Evolutionary conservation across 495 filamentous ascomycete genomes (phyloP), one percentile per base, ranked within the genome.

Genomic region (Darksidea phi): DNA sequence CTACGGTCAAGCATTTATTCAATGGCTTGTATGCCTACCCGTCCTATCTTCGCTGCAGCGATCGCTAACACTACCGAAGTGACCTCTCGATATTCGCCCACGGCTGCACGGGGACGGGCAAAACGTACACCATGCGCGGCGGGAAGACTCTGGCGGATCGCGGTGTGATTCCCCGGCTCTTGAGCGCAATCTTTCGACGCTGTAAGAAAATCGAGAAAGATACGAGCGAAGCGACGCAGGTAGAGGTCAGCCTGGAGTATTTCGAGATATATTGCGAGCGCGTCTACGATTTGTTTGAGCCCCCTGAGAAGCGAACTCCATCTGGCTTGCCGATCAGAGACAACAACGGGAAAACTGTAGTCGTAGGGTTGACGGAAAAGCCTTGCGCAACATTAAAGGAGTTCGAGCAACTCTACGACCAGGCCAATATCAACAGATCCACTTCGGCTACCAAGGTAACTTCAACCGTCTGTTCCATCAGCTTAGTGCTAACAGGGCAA

Each of bases 121-220:
- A 98, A 75, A 98, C 94, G 50, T 90, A 97, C 76, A 98, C 94
- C 1, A 98, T 98, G 94, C 86, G 94, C 58, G 94, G 94, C 55
- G 92, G 93, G 52, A 88, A 96, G 74, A 85, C 86, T 67, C 78
- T 96, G 45, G 86, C 88, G 6, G 94, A 98, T 21, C 81, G 94
- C 69, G 94, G 94, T 51, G 86, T 95, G 6, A 98, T 98, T 58
- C 94, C 94, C 4, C 76, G 94, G 54, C 77, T 98, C 41, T 79
- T 98, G 7, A 95, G 90, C 66, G 85, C 82, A 63, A 88, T 97
- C 54, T 97, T 94, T 68, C 82, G 93, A 56, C 78, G 88, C 36
- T 86, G 86, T 41, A 86, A 89, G 67, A 97, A 96, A 77, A 85
- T 96, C 5, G 84, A 86, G 57, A 96, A 94, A 71, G 92, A 97